A percentile compares a stretch with the other conserved stretches of the same genome.
phyloP scores from a whole-genome alignment of 2,329 filamentous ascomycete genomes.

The Diaporthe citrichinensis region DNA sequence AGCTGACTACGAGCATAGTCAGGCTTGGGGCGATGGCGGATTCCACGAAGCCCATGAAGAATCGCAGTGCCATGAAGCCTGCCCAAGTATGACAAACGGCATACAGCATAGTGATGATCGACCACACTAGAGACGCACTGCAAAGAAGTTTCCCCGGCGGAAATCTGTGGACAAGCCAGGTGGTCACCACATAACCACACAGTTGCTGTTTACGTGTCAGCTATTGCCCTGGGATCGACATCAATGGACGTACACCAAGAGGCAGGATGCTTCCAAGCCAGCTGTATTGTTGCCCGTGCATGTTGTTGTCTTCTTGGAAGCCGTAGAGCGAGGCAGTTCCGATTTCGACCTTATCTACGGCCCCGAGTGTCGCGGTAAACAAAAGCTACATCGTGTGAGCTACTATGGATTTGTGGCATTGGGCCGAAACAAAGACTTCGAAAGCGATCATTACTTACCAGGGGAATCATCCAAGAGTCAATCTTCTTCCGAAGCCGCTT shows the following conservation, averaged over 20 bases:
- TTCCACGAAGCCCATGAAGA: slow-evolving; percentile 54
- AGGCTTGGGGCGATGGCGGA: slow-evolving; percentile 52
- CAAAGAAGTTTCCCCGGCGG: slow-evolving; percentile 48
- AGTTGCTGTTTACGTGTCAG: slow-evolving; percentile 41
- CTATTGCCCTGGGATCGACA: neutral
- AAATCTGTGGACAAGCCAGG: slow-evolving; percentile 48
- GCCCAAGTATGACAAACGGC: slow-evolving; percentile 47
- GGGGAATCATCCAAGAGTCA: slow-evolving; percentile 48
- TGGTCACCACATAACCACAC: slow-evolving; percentile 46
- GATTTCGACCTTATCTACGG: slow-evolving; percentile 52
- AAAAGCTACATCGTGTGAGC: slow-evolving; percentile 44
- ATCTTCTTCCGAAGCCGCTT: slow-evolving; percentile 48
- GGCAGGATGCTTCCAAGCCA: slow-evolving; percentile 52
- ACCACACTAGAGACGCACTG: slow-evolving; percentile 49
- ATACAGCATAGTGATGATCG: slow-evolving; percentile 47
- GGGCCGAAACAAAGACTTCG: too few species aligned
- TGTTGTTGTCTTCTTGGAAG: slow-evolving; percentile 51
- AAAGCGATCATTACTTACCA: slow-evolving; percentile 42
- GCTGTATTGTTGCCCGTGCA: slow-evolving; percentile 51
- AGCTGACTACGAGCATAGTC: slow-evolving; percentile 53
- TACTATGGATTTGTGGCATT: neutral
- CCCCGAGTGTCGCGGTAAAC: slow-evolving; percentile 48
- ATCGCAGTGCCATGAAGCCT: slow-evolving; percentile 52
- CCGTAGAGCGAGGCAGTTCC: slow-evolving; percentile 53
- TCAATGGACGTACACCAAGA: slow-evolving; percentile 45